A percentile compares a stretch with the other conserved stretches of the same genome.
These are phyloP conservation scores for Penicillium glabrum DNA, from an alignment of 2,329 filamentous ascomycete genomes.

Conservation along the genomic window DNA sequence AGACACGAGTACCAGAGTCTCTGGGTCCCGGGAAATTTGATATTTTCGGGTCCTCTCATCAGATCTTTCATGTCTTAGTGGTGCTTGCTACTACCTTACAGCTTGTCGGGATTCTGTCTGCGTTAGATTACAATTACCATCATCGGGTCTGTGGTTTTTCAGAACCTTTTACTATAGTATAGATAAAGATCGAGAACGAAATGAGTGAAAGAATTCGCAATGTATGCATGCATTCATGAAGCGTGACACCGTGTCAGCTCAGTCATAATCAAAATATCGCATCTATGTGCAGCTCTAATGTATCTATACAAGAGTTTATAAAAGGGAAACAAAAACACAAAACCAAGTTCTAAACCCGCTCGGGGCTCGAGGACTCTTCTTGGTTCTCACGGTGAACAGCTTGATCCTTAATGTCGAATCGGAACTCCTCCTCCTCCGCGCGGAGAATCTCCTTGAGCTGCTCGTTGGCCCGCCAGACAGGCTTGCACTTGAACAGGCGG, in stretches of 20 bases:
- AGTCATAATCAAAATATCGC: conserved; percentile 6
- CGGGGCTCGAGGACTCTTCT: neutral
- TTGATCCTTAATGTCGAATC: conserved; percentile 28
- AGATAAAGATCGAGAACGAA: neutral
- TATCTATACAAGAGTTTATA: conserved; percentile 13
- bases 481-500: conserved; percentile 52
- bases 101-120: neutral
- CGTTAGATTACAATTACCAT: conserved; percentile 8
- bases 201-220: neutral
- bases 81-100: neutral
- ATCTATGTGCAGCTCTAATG: conserved; percentile 10
- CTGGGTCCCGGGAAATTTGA: conserved; percentile 1
- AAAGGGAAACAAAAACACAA: neutral
- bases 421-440: conserved; percentile 38
- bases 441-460: conserved; percentile 34
- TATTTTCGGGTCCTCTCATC: conserved; percentile 6
- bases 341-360: neutral
- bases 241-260: conserved; percentile 8
- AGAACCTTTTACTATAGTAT: no score
- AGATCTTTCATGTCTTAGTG: conserved; percentile 9
- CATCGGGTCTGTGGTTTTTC: neutral
- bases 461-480: conserved; percentile 37
- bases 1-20: conserved; percentile 5
- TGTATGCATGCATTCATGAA: conserved; percentile 6
- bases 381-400: conserved; percentile 19